These are phyloP conservation scores for Sporothrix pallida DNA, from an alignment of 2,329 filamentous ascomycete genomes.

Conservation along the genomic window DNA sequence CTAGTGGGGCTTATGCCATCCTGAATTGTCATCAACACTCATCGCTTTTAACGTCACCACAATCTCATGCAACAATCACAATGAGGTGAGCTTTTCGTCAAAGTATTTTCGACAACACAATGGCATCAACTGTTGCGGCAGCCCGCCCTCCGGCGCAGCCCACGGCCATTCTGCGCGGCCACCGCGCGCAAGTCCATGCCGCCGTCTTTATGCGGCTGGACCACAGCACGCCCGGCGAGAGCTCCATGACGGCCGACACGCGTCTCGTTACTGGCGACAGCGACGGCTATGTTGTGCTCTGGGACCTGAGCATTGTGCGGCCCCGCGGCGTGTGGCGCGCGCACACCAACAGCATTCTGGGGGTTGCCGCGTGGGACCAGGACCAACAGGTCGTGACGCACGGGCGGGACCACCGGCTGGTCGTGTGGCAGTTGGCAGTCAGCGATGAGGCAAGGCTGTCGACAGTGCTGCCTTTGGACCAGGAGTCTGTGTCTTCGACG, in stretches of 20 bases:
- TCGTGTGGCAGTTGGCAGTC: slow-evolving; percentile 76
- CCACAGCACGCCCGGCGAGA: background rate
- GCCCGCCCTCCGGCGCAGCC: slow-evolving; percentile 50
- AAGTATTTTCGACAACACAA: background rate
- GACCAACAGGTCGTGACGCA: slow-evolving; percentile 82
- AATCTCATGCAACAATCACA: background rate
- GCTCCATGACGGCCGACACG: slow-evolving; percentile 23
- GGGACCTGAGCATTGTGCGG: slow-evolving; percentile 82
- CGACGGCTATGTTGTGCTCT: slow-evolving; percentile 66
- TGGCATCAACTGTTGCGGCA: slow-evolving; percentile 24
- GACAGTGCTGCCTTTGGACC: slow-evolving; percentile 73
- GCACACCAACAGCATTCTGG: slow-evolving; percentile 78
- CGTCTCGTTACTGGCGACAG: slow-evolving; percentile 34
- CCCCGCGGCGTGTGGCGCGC: slow-evolving; percentile 85
- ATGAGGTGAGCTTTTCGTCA: background rate
- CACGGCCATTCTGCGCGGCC: slow-evolving; percentile 78
- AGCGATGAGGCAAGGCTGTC: slow-evolving; percentile 69
- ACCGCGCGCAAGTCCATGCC: slow-evolving; percentile 70
- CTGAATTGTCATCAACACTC: too few relatives aligned
- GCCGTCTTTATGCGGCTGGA: slow-evolving; percentile 35
- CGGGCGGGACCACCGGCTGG: slow-evolving; percentile 79
- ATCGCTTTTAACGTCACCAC: too few relatives aligned
- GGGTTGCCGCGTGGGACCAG: slow-evolving; percentile 70
- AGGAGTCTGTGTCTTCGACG: slow-evolving; percentile 33
- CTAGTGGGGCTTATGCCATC: background rate